phyloP scores from a whole-genome alignment of 1,139 yeast species.

The Geotrichum bryndzae region DNA sequence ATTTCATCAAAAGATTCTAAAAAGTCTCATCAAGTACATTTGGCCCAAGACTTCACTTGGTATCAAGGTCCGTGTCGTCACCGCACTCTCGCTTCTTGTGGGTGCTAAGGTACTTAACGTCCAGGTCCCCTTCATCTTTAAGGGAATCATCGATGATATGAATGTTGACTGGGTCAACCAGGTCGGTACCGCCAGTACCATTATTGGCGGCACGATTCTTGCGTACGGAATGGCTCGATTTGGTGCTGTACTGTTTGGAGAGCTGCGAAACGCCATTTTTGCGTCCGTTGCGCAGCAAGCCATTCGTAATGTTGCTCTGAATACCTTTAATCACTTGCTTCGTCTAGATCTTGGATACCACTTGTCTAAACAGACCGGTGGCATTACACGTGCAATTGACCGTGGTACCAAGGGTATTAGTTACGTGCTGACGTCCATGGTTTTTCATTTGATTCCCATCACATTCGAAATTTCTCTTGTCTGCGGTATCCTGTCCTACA shows the following conservation, averaged over 20 bases:
- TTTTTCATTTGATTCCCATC: conserved; percentile 90
- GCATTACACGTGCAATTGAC: conserved; percentile 90
- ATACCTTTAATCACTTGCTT: conserved; percentile 77
- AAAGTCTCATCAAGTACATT: conserved; percentile 56
- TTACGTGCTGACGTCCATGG: conserved; percentile 90
- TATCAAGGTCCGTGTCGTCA: conserved; percentile 66
- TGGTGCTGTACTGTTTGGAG: conserved; percentile 92
- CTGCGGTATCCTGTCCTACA: conserved; percentile 87
- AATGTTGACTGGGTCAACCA: conserved; percentile 76
- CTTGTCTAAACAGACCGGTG: conserved; percentile 89
- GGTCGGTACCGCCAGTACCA: conserved; percentile 49
- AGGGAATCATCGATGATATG: conserved; percentile 84
- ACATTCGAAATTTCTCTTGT: conserved; percentile 88
- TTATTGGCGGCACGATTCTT: conserved; percentile 66
- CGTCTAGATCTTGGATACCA: conserved; percentile 87
- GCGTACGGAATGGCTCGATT: conserved; percentile 94
- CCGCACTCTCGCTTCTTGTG: conserved; percentile 67
- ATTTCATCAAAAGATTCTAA: conserved; percentile 28
- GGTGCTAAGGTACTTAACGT: conserved; percentile 82
- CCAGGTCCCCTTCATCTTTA: conserved; percentile 93
- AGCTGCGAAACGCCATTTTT: conserved; percentile 86
- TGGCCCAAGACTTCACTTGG: conserved; percentile 80
- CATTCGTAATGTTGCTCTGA: conserved; percentile 80
- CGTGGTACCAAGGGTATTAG: conserved; percentile 97
- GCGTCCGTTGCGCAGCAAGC: conserved; percentile 96